Evolutionary conservation across 2,329 filamentous ascomycete genomes (phyloP), one percentile per base, ranked within the genome.

Genomic region (Fonsecaea erecta): DNA sequence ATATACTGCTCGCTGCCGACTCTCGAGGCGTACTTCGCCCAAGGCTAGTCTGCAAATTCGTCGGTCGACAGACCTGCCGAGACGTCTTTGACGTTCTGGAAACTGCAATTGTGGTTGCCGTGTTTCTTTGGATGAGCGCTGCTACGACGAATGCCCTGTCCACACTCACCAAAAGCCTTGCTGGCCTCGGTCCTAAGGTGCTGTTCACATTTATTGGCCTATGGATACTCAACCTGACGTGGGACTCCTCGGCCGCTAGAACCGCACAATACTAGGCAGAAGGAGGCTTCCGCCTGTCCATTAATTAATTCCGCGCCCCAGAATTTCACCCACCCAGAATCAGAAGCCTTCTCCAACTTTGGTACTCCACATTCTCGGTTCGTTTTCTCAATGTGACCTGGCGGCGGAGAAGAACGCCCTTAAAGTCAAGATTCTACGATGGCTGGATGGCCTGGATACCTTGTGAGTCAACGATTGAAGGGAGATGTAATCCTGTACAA

Each of bases 1-100:
- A 90, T 72, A 79, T 88, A 60, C 87, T 85, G 81, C 80, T 89
- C 8, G 85, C 85, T 1, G 84, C 81, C 2, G 85, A 89, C 70
- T 83, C 84, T 1, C 82, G 80, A 34, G 84, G 83, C 0, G 69
- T 84, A 3, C 78, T 89, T 7, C 78, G 60, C 67, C 71, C 71
- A 71, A 79, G 64, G 60, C 73, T 70, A 6, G 30, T 64, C 26
- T 58, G 63, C 32, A 28, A 18, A 21, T 28, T 62, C 5, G n/a
- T 46, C 32, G 16, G 43, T 28, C 28, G 28, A 12, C 55, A 26
- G 53, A 28, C 51, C 46, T 53, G 48, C 4, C 40, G 40, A 68
- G 51, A 52, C 63, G 57, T 67, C 70, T 9, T 73, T 75, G 65
- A 73, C 73, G 52, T 75, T 72, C 73, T 64, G 24, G 64, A 66